phyloP scores from a whole-genome alignment of 768 basidiomycete species.

The Sporobolomyces pararoseus region DNA sequence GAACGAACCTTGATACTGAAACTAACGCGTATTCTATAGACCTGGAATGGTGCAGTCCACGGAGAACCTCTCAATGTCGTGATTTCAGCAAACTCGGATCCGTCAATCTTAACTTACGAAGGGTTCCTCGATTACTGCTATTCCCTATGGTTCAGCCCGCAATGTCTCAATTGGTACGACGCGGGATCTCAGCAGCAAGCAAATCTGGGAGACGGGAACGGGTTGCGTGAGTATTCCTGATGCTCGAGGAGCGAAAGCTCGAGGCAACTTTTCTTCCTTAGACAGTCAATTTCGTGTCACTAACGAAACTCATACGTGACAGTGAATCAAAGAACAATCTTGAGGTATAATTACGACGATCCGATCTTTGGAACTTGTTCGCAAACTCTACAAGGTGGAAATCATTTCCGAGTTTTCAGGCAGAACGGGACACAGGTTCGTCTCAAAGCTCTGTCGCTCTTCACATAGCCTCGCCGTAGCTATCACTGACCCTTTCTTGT shows the following conservation, averaged over 20 bases:
- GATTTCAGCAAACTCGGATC: not conserved
- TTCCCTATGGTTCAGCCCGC: not conserved
- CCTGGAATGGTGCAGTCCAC: not conserved
- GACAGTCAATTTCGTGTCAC: too few relatives aligned
- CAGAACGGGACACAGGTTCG: slow-evolving; percentile 63
- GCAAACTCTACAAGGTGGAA: slow-evolving; percentile 79
- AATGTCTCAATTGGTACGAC: slow-evolving; percentile 7
- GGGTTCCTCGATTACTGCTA: not conserved
- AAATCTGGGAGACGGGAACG: slow-evolving; percentile 62
- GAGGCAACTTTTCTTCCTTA: too few relatives aligned
- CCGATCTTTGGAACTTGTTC: slow-evolving; percentile 74
- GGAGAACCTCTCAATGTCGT: slow-evolving; percentile 14
- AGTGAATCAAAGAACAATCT: slow-evolving; percentile 79
- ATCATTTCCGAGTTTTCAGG: slow-evolving; percentile 82
- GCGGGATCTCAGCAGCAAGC: not conserved
- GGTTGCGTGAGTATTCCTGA: slow-evolving; percentile 49
- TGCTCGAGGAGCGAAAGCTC: not conserved
- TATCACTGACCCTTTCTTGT: too few relatives aligned
- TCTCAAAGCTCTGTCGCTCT: too few relatives aligned
- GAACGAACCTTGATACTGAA: too few relatives aligned
- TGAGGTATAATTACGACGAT: slow-evolving; percentile 80
- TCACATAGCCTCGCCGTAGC: too few relatives aligned
- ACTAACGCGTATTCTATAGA: not conserved
- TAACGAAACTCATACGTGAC: slow-evolving; percentile 6
- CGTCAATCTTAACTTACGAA: not conserved